These are phyloP conservation scores for Penicillium sp. DNA, from an alignment of 2,329 filamentous ascomycete genomes.

Conservation along the genomic window DNA sequence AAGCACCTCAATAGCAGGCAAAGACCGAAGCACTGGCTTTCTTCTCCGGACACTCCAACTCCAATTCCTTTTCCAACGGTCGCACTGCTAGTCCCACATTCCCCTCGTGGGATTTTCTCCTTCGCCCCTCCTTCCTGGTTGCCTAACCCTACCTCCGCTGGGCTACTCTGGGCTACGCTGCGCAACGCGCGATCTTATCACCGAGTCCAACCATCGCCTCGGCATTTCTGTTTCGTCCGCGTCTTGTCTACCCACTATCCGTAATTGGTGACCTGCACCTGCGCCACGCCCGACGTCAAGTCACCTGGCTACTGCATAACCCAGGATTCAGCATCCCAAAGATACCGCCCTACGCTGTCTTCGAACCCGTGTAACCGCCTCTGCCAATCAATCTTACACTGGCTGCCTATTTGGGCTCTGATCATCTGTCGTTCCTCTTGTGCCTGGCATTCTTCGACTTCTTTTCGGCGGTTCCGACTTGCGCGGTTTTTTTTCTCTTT, in stretches of 20 bases:
- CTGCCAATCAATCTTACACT: slow-evolving; percentile 14
- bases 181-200: slow-evolving; percentile 16
- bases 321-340: slow-evolving; percentile 13
- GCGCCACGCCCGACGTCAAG: slow-evolving; percentile 17
- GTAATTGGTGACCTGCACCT: slow-evolving; percentile 5
- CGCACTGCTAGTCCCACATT: slow-evolving; percentile 3
- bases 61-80: neutral
- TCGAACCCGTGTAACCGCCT: slow-evolving; percentile 18
- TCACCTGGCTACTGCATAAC: slow-evolving; percentile 16
- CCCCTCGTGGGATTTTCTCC: slow-evolving; percentile 1
- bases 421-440: slow-evolving; percentile 4
- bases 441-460: slow-evolving; percentile 14
- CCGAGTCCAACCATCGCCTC: slow-evolving; percentile 17
- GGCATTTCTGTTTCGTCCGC: slow-evolving; percentile 21
- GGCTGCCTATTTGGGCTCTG: slow-evolving; percentile 6
- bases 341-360: slow-evolving; percentile 7
- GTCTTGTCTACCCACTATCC: slow-evolving; percentile 1
- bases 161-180: too few species aligned
- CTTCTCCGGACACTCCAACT: neutral
- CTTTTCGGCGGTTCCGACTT: slow-evolving; percentile 1
- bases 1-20: too few species aligned
- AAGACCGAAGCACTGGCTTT: too few species aligned
- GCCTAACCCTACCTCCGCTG: slow-evolving; percentile 5
- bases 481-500: neutral
- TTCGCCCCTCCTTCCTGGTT: slow-evolving; percentile 1